Conservation (phyloP, 2,329 filamentous ascomycete genomes). For the Helicocarpus griseus region DNA sequence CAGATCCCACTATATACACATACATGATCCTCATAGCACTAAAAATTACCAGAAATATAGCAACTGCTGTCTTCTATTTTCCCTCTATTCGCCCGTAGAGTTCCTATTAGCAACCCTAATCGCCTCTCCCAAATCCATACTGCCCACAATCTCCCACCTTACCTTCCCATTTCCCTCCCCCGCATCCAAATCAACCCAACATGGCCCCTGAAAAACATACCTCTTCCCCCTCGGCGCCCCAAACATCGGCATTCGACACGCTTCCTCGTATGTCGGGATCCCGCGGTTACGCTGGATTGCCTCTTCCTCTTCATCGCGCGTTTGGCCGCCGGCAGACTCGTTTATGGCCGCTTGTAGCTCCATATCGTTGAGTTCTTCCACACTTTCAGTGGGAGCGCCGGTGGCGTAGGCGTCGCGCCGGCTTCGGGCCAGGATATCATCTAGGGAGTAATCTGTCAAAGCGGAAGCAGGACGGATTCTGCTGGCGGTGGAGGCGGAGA, state of each 20-base stretch:
- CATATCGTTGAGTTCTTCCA: constrained; percentile 5
- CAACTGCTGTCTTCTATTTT: too few species aligned
- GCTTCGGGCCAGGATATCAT: constrained; percentile 8
- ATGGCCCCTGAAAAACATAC: constrained; percentile 14
- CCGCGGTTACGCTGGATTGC: constrained; percentile 12
- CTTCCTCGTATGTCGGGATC: constrained; percentile 14
- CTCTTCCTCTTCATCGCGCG: constrained; percentile 13
- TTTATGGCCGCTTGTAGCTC: constrained; percentile 13
- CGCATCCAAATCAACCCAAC: constrained; percentile 1
- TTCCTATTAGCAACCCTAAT: constrained; percentile 14
- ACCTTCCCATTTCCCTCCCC: background rate
- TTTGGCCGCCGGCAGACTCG: constrained; percentile 10
- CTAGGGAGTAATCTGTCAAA: constrained; percentile 6
- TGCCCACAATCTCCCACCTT: constrained; percentile 11
- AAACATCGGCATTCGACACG: constrained; percentile 9
- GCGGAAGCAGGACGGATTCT: background rate
- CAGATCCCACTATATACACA: too few species aligned
- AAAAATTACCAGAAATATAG: too few species aligned
- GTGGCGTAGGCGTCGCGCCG: constrained; percentile 8
- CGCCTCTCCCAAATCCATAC: constrained; percentile 15
- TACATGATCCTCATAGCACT: too few species aligned
- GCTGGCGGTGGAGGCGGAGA: background rate
- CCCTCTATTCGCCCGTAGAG: constrained; percentile 2
- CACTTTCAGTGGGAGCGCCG: constrained; percentile 2
- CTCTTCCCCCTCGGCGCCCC: constrained; percentile 7